Percentiles rank a stretch among this genome's conserved stretches.
Evolutionary conservation across 2,329 filamentous ascomycete species (phyloP).

Genomic region (Nannizzia gypsea): DNA sequence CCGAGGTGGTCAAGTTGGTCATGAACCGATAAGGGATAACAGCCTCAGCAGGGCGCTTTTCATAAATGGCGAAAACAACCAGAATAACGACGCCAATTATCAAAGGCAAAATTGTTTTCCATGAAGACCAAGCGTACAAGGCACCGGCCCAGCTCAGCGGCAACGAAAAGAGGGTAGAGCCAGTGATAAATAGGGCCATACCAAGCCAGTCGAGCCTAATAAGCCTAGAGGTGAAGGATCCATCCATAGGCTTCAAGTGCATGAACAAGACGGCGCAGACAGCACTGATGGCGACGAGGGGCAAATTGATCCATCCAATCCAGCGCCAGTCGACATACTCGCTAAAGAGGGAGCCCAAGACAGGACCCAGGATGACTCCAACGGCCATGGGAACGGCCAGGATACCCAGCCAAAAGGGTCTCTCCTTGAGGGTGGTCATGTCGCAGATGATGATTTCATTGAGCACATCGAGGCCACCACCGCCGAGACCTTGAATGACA

Average conservation of each 20-base stretch:
- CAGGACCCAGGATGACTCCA: slow-evolving; percentile 23
- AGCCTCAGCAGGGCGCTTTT: slow-evolving; percentile 21
- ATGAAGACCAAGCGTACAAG: slow-evolving; percentile 52
- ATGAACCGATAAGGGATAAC: background rate
- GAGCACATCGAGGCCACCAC: slow-evolving; percentile 33
- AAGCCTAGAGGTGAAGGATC: slow-evolving; percentile 28
- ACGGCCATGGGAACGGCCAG: slow-evolving; percentile 30
- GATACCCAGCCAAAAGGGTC: slow-evolving; percentile 29
- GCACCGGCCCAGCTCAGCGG: slow-evolving; percentile 53
- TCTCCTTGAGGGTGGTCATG: slow-evolving; percentile 30
- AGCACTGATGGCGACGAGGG: slow-evolving; percentile 30
- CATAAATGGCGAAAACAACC: slow-evolving; percentile 42
- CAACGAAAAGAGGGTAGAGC: slow-evolving; percentile 47
- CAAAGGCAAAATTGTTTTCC: slow-evolving; percentile 50
- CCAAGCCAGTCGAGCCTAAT: slow-evolving; percentile 52
- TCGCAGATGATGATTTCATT: slow-evolving; percentile 37
- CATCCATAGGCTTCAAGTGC: slow-evolving; percentile 28
- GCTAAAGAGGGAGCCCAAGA: slow-evolving; percentile 15
- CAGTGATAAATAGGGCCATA: slow-evolving; percentile 48
- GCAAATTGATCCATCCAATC: slow-evolving; percentile 55
- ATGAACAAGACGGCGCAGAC: slow-evolving; percentile 36
- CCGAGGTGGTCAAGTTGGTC: background rate
- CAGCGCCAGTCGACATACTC: slow-evolving; percentile 41
- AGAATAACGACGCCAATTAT: slow-evolving; percentile 44
- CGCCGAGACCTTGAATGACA: slow-evolving; percentile 43